Percentiles rank a stretch among this genome's conserved stretches.
These are phyloP conservation scores for Lactarius hengduanensis DNA, from an alignment of 768 basidiomycete genomes.

Conservation along the genomic window DNA sequence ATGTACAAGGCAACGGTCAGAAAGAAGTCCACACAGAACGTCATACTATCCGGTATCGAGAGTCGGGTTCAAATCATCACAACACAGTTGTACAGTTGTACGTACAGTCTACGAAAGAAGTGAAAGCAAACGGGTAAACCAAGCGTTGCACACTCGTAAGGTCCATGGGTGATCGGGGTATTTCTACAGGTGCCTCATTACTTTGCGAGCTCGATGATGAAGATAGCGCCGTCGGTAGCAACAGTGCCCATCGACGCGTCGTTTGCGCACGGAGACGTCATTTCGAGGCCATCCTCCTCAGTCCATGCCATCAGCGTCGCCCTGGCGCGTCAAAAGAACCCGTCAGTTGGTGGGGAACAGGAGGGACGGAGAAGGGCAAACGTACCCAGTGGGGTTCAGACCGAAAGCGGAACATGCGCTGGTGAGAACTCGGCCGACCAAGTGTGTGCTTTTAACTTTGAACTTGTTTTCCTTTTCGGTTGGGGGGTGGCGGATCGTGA, in stretches of 20 bases:
- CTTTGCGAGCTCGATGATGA: constrained; percentile 23
- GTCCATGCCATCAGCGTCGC: constrained; percentile 14
- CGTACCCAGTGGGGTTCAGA: constrained; percentile 10
- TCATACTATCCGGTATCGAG: neutral
- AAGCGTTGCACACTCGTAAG: neutral
- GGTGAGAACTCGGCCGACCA: constrained; percentile 22
- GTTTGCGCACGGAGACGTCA: constrained; percentile 12
- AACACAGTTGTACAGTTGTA: neutral
- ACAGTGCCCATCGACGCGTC: constrained; percentile 15
- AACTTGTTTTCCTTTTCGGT: constrained; percentile 25
- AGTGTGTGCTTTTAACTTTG: constrained; percentile 21
- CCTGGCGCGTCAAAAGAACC: neutral
- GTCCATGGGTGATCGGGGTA: neutral
- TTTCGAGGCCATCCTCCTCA: constrained; percentile 16
- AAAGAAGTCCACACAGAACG: neutral
- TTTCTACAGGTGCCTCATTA: neutral
- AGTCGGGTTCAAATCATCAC: neutral
- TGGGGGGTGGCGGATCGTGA: constrained; percentile 22
- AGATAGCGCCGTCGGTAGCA: constrained; percentile 8
- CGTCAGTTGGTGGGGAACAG: neutral
- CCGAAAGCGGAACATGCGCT: constrained; percentile 23
- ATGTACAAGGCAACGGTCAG: neutral
- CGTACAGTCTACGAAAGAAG: neutral
- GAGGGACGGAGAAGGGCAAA: neutral
- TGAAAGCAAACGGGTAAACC: neutral